A percentile compares a stretch with the other conserved stretches of the same genome.
Evolutionary conservation across 1,284 basidiomycete genomes (phyloP).

Genomic region (Chondrostereum purpureum): DNA sequence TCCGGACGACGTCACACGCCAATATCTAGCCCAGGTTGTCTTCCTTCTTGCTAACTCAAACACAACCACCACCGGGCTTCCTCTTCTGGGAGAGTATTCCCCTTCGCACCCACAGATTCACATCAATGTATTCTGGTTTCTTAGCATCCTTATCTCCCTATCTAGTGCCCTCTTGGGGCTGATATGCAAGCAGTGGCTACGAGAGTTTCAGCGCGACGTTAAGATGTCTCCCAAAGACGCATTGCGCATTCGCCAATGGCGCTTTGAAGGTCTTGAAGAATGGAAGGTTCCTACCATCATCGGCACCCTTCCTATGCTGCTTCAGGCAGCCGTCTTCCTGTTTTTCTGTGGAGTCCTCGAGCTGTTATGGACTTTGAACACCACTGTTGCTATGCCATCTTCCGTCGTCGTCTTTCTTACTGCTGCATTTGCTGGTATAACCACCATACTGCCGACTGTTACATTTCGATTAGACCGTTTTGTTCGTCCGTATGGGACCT

Average conservation of each 20-base stretch:
- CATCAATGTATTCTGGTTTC: conserved; percentile 17
- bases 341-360: no score
- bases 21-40: no score
- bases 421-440: no score
- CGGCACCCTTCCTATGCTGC: conserved; percentile 14
- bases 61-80: not conserved
- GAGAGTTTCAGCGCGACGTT: conserved; percentile 8
- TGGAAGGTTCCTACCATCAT: conserved; percentile 15
- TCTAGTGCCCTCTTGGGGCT: conserved; percentile 15
- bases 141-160: conserved; percentile 14
- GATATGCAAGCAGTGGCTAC: conserved; percentile 18
- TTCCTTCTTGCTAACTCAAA: no score
- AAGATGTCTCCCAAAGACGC: conserved; percentile 1
- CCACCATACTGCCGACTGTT: no score
- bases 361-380: no score
- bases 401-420: no score
- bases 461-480: no score
- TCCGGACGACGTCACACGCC: conserved; percentile 2
- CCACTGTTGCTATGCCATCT: no score
- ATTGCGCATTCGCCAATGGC: conserved; percentile 9
- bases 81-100: not conserved
- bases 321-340: no score
- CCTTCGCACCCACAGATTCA: not conserved
- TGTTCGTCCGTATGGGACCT: no score
- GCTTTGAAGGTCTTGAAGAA: conserved; percentile 12